Base-by-base conservation (phyloP, 164 flowering plant genomes). In the Santalum album region DNA sequence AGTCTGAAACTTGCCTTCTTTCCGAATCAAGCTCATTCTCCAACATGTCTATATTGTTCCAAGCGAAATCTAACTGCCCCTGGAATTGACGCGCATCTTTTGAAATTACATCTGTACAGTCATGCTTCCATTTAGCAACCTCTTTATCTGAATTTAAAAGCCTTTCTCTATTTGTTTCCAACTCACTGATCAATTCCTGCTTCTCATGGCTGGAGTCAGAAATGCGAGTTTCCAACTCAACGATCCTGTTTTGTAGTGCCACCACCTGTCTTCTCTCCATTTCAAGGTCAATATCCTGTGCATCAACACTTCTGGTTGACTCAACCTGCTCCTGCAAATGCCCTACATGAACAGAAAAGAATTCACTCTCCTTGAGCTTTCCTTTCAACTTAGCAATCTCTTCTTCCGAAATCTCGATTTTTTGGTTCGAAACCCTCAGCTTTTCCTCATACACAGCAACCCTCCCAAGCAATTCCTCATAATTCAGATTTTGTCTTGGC, bases 331-430 rank as follows among this genome's bases (percentile, higher is more conserved):
- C 50, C 43, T 60, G 59, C 39, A 56, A 9, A 51, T 49, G 35
- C 27, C 24, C 54, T 2, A 57, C 48, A 20, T 29, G 34, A 29
- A 29, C 34, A 29, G 4, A 29, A 3, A 55, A 20, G 23, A 49
- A 25, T n/a, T 61, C 65, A 34, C 43, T 59, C 23, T 56, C 54
- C 56, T 53, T 34, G 25, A 63, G 53, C 60, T 60, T 62, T 27
- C 24, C 25, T 25, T 62, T 68, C 39, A 65, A 55, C 59, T 27
- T 58, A 34, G 34, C 49, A 53, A 65, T 17, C 62, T 68, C 70
- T 51, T 59, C 56, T 62, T 72, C 72, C 3, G 67, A 64, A 35
- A 45, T 32, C 56, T 64, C 51, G 23, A 65, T 63, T 26, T 63
- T 69, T 12, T 19, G 45, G 27, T 62, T 69, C 22, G 49, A 20